Percentiles rank a stretch among this genome's conserved stretches.
Evolutionary conservation across 768 basidiomycete genomes (phyloP).

Genomic region (Collybiopsis luxurians): DNA sequence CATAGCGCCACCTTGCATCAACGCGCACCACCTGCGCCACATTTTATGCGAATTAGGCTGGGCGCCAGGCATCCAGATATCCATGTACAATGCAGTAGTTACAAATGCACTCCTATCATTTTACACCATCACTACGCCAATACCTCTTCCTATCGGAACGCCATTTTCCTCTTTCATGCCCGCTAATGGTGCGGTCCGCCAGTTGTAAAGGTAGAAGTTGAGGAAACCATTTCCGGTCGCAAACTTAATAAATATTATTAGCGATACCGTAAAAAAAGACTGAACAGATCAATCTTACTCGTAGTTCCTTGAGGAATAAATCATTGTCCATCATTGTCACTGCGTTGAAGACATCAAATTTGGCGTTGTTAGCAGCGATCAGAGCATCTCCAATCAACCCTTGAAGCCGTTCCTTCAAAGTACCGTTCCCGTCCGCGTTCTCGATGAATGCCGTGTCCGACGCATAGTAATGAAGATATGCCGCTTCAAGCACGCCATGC

Average conservation of each 20-base stretch:
- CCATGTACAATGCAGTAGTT: too few relatives aligned
- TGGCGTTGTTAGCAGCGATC: constrained; percentile 74
- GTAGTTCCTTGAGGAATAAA: constrained; percentile 75
- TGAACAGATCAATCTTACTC: constrained; percentile 45
- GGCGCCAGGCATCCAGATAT: too few relatives aligned
- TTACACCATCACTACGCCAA: constrained; percentile 95
- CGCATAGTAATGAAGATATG: constrained; percentile 96
- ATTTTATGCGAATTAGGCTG: too few relatives aligned
- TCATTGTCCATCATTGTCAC: constrained; percentile 94
- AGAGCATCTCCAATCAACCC: constrained; percentile 78
- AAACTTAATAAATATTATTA: constrained; percentile 55
- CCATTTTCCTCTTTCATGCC: constrained; percentile 58
- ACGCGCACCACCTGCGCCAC: neutral
- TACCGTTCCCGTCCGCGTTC: constrained; percentile 57
- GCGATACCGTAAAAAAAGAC: too few relatives aligned
- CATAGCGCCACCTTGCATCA: too few relatives aligned
- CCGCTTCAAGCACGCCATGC: constrained; percentile 78
- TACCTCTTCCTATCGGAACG: constrained; percentile 66
- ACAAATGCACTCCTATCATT: neutral
- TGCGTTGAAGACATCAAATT: constrained; percentile 96
- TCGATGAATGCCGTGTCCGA: constrained; percentile 68
- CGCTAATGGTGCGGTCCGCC: constrained; percentile 78
- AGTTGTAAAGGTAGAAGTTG: constrained; percentile 94
- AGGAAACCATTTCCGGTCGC: constrained; percentile 90
- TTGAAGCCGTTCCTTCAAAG: constrained; percentile 66